Base-by-base conservation (phyloP, 192 early-diverging fungal species). In the Lobosporangium transversale region DNA sequence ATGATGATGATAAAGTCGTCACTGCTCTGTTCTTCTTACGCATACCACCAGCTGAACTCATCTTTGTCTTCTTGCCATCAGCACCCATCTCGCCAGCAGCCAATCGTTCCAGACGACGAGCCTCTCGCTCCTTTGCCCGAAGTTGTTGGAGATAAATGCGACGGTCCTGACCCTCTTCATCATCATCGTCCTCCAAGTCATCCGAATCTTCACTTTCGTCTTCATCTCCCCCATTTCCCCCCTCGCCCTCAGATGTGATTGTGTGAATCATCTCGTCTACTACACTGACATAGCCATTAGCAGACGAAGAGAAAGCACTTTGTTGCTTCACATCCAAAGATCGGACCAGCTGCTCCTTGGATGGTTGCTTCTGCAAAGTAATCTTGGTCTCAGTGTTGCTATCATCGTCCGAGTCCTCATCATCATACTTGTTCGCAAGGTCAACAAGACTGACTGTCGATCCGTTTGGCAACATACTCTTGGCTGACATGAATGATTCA, bases 131-230 rank as follows among this genome's bases (percentile, higher is more conserved):
- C 48, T 76, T 57, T 24, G 53, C 36, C 18, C 73, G 57, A 42
- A 76, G 59, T 10, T 76, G 64, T 44, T 76, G 73, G 40, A 76
- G 58, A 24, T 76, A 76, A 36, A 76, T 76, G 21, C 73, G 57
- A 26, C 73, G 73, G 53, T 76, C 73, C 52, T 76, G 73, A 35
- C 73, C 65, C 44, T 76, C 73, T 33, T 76, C 73, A 52, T 76
- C 73, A 45, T 67, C 73, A 32, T 67, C 56, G 30, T 76, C 73
- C 33, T 76, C 73, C 24, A 76, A 47, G 58, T 76, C 73, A 1
- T 76, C 73, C 4, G 73, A 67, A 21, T 55, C 52, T 58, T 76
- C 73, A 24, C 52, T 76, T 59, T 66, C 63, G 30, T 76, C 64
- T 37, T 76, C 73, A 36, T 67, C 65, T 15, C 54, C 73, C 7